A percentile compares a stretch with the other conserved stretches of the same genome.
phyloP scores from a whole-genome alignment of 495 filamentous ascomycete genomes.

The Poronia punctata region DNA sequence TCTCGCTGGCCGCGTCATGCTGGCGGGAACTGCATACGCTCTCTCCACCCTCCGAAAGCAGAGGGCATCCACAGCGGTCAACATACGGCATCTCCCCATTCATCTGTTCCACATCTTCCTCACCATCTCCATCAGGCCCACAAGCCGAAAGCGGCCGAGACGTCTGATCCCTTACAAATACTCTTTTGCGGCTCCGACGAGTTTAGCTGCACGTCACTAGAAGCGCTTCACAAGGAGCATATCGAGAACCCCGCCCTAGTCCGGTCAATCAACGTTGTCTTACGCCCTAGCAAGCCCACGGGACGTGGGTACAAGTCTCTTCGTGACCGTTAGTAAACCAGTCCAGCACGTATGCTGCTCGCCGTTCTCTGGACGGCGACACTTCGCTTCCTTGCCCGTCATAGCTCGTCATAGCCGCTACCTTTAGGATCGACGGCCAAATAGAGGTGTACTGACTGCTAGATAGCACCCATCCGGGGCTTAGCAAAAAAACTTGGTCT shows the following conservation, averaged over 20 bases:
- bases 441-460: slow-evolving; percentile 5
- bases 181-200: slow-evolving; percentile 94
- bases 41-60: no score
- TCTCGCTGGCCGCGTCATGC: no score
- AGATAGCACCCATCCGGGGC: slow-evolving; percentile 64
- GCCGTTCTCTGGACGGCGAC: not conserved
- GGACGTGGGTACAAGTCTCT: slow-evolving; percentile 68
- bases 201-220: slow-evolving; percentile 77
- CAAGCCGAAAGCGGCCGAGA: no score
- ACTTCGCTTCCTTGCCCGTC: not conserved
- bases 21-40: no score
- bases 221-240: slow-evolving; percentile 59
- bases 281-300: slow-evolving; percentile 63
- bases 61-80: no score
- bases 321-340: slow-evolving; percentile 50
- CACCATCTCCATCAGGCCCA: no score
- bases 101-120: no score
- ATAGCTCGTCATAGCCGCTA: no score
- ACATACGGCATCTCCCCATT: no score
- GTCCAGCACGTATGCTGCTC: slow-evolving; percentile 5
- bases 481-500: slow-evolving; percentile 57
- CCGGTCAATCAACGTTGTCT: slow-evolving; percentile 80
- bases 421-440: no score
- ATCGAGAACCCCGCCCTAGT: slow-evolving; percentile 49
- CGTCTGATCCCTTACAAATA: slow-evolving; percentile 63